Percentiles rank a stretch among this genome's conserved stretches.
These are phyloP conservation scores for Fomitopsis palustris DNA, from an alignment of 1,284 basidiomycete genomes.

Conservation along the genomic window DNA sequence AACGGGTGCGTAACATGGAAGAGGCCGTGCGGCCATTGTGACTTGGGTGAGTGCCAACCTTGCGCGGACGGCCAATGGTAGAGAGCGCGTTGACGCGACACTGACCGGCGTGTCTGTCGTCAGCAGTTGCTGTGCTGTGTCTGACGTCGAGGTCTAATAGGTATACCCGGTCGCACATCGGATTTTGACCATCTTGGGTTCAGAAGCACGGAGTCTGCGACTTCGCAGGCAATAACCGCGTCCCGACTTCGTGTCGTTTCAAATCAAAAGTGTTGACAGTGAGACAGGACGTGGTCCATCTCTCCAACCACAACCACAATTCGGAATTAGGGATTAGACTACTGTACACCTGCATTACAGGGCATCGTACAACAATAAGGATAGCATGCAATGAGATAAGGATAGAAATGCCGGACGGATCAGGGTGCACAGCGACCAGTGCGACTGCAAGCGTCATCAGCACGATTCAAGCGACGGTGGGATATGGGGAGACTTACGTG, in stretches of 20 bases:
- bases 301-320: background rate
- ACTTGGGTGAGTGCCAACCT: background rate
- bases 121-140: background rate
- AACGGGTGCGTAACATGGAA: constrained; percentile 58
- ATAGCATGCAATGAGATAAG: constrained; percentile 1
- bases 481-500: background rate
- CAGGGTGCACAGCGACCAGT: background rate
- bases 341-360: constrained; percentile 6
- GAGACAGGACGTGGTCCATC: background rate
- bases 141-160: background rate
- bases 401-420: background rate
- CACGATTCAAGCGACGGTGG: background rate
- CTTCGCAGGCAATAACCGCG: background rate
- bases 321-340: constrained; percentile 3
- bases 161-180: background rate
- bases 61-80: background rate
- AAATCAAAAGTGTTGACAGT: background rate
- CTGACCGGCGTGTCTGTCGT: background rate
- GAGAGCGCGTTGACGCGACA: background rate
- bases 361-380: constrained; percentile 6
- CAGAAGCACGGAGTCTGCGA: background rate
- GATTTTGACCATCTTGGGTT: background rate
- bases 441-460: background rate
- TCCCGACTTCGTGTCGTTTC: background rate
- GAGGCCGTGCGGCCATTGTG: constrained; percentile 35